Base-by-base conservation (phyloP, 2,329 filamentous ascomycete genomes). In the Botrytis porri region DNA sequence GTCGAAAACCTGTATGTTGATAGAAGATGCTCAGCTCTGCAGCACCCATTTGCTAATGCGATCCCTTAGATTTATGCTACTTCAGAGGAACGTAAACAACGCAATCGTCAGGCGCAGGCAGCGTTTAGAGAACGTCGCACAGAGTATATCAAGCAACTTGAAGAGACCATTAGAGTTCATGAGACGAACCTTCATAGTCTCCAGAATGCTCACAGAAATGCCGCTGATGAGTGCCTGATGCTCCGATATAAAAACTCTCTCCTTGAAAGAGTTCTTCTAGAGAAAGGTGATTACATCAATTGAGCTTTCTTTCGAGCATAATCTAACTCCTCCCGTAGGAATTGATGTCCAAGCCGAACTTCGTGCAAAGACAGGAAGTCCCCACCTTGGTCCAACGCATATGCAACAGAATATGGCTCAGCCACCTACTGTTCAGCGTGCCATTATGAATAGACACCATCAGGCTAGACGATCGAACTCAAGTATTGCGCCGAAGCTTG, bases 131-230 rank as follows among this genome's bases (percentile, higher is more conserved):
- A 99, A 84, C 92, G 96, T 77, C 91, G 96, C 74, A 98, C 95
- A 72, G 96, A 99, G 85, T 99, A 99, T 83, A 99, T 99, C 85
- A 98, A 98, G 85, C 96, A 99, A 83, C 88, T 99, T 39, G 96
- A 99, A 84, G 94, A 95, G 79, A 97, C 95, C 72, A 98, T 99
- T 83, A 95, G 96, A 80, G 93, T 96, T 78, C 95, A 98, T 86
- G 96, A 99, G 84, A 94, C 97, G 79, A 95, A 94, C 79, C 87
- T 98, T 73, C 93, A 97, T 79, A 97, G 90, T 80, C 87, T 99
- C 74, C 96, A 98, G 84, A 93, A 95, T 80, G 97, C 94, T 77
- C 96, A 98, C 81, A 93, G 96, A 79, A 95, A 90, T 80, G 96
- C 96, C 73, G 94, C 95, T 73, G 96, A 98, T 82, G 96, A 98